Percentiles rank a stretch among this genome's conserved stretches.
phyloP scores from a whole-genome alignment of 345 rosid genomes.

The Odontarrhena argentea region DNA sequence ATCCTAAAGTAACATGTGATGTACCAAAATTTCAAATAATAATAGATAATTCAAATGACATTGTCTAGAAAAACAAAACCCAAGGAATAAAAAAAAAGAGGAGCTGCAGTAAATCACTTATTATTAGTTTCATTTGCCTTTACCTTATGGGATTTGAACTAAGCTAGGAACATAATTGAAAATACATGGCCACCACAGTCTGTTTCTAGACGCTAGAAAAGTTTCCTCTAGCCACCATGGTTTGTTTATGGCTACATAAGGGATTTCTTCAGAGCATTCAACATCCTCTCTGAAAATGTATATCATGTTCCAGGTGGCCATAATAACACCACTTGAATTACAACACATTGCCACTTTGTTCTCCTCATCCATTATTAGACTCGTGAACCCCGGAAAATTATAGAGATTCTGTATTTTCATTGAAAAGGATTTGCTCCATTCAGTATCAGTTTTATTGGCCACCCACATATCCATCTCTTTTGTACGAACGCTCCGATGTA shows the following conservation, averaged over 20 bases:
- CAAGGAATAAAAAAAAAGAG: background rate
- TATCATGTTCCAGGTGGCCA: background rate
- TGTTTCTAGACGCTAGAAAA: background rate
- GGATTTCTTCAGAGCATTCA: background rate
- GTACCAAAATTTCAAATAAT: too few relatives aligned
- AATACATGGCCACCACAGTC: background rate
- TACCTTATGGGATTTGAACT: background rate
- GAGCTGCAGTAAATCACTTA: background rate
- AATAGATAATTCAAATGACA: too few relatives aligned
- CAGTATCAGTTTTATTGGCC: background rate
- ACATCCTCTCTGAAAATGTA: background rate
- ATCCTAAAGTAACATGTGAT: too few relatives aligned
- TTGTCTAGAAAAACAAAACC: background rate
- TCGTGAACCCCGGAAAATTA: background rate
- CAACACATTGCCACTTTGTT: conserved; percentile 8
- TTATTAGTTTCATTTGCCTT: background rate
- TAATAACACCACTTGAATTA: background rate
- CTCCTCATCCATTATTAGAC: conserved; percentile 5
- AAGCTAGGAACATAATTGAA: conserved; percentile 6
- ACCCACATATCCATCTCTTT: background rate
- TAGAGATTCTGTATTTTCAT: too few relatives aligned
- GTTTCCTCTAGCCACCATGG: too few relatives aligned
- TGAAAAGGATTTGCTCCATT: conserved; percentile 1
- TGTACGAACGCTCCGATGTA: background rate
- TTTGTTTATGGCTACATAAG: background rate